phyloP scores from a whole-genome alignment of 257 asterid species.

The Fraxinus americana region DNA sequence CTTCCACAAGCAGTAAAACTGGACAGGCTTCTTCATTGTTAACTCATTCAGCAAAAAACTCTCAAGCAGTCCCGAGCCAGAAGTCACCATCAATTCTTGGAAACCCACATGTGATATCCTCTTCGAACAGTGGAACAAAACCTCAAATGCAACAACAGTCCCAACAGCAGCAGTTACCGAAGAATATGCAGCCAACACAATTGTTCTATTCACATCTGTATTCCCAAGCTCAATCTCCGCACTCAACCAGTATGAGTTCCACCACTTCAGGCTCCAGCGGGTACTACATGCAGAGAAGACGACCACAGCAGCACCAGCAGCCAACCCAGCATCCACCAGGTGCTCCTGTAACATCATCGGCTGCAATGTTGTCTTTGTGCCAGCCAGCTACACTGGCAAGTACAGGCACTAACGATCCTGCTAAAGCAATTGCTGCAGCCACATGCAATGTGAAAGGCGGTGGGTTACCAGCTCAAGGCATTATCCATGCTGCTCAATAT shows the following conservation, averaged over 20 bases:
- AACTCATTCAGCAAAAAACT: conserved; percentile 54
- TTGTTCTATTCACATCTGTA: conserved; percentile 65
- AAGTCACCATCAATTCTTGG: conserved; percentile 84
- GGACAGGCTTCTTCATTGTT: conserved; percentile 60
- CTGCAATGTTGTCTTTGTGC: conserved; percentile 54
- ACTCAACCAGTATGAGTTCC: conserved; percentile 42
- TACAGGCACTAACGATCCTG: conserved; percentile 72
- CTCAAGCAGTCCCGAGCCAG: conserved; percentile 45
- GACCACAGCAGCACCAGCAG: conserved; percentile 37
- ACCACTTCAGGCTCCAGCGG: conserved; percentile 48
- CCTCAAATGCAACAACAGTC: conserved; percentile 55
- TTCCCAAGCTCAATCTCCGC: conserved; percentile 58
- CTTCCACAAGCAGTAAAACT: conserved; percentile 56
- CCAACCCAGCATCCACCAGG: conserved; percentile 49
- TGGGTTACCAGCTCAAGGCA: conserved; percentile 49
- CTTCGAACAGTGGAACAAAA: conserved; percentile 46
- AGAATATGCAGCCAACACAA: conserved; percentile 64
- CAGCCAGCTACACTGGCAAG: conserved; percentile 46
- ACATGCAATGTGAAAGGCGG: conserved; percentile 69
- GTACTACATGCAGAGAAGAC: conserved; percentile 59
- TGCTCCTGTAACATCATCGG: conserved; percentile 39
- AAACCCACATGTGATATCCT: conserved; percentile 48
- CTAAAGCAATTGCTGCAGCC: conserved; percentile 85
- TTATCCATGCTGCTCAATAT: conserved; percentile 60
- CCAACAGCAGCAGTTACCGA: conserved; percentile 43